Percentiles rank a stretch among this genome's conserved stretches.
Conservation (phyloP, 441 rosid genomes). For the Pelargonium citronellum region DNA sequence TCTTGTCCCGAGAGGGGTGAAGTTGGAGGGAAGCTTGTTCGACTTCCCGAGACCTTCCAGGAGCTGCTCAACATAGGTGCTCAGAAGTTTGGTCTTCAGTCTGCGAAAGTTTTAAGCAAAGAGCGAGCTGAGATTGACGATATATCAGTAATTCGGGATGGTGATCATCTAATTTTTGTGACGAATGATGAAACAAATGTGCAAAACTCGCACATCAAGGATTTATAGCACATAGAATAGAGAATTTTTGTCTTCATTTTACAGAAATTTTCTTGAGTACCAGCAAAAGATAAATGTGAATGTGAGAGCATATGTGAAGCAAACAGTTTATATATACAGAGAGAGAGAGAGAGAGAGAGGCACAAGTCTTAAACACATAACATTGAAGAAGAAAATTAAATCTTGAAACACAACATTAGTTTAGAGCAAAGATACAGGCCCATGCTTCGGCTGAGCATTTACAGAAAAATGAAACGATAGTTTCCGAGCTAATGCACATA, state of each 20-base stretch:
- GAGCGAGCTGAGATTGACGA: not conserved
- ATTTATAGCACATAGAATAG: not conserved
- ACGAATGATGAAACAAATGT: conserved; percentile 31
- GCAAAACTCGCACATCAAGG: not conserved
- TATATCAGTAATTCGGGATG: not conserved
- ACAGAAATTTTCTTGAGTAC: too few species aligned
- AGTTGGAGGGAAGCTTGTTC: not conserved
- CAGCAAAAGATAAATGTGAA: too few species aligned
- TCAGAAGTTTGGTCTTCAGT: not conserved
- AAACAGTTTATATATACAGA: too few species aligned
- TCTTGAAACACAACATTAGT: too few species aligned
- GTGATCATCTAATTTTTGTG: conserved; percentile 12
- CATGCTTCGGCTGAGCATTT: too few species aligned
- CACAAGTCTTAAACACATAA: too few species aligned
- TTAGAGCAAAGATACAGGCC: too few species aligned
- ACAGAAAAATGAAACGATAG: not conserved
- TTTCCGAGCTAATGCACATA: conserved; percentile 7
- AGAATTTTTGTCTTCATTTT: not conserved
- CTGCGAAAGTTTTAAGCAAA: not conserved
- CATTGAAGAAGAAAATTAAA: too few species aligned
- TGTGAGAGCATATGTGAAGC: too few species aligned
- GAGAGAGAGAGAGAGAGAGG: too few species aligned
- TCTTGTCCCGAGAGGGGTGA: not conserved
- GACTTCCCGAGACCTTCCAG: not conserved
- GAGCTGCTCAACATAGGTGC: not conserved